A percentile compares a stretch with the other conserved stretches of the same genome.
Conservation (phyloP, 2,329 filamentous ascomycete species). For the Microdochium bolleyi region DNA sequence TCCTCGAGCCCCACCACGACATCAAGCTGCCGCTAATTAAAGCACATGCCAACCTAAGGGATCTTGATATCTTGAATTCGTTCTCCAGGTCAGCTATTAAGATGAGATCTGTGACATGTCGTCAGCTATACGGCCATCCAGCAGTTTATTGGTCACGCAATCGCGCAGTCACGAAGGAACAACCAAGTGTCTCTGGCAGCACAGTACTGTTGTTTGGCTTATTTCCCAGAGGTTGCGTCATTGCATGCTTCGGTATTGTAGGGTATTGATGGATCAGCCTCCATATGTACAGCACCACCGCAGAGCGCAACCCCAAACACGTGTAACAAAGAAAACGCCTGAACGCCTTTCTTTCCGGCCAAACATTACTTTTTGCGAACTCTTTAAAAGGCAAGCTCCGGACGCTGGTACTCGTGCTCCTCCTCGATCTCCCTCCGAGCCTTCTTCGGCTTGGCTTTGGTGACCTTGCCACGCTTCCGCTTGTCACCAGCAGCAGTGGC, state of each 20-base stretch:
- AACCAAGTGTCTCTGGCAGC: no score
- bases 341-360: conserved; percentile 3
- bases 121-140: no score
- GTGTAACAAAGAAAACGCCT: conserved; percentile 4
- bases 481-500: conserved; percentile 36
- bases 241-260: neutral
- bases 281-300: neutral
- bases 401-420: conserved; percentile 36
- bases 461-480: conserved; percentile 28
- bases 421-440: conserved; percentile 66
- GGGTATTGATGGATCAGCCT: neutral
- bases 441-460: conserved; percentile 42
- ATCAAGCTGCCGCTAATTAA: no score
- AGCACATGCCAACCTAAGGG: no score
- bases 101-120: no score
- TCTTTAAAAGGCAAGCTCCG: conserved; percentile 20
- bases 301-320: neutral
- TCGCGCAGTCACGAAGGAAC: no score
- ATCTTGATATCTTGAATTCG: no score
- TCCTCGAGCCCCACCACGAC: no score
- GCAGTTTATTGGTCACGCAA: no score
- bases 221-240: no score
- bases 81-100: no score
- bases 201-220: no score
- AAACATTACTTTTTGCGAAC: neutral